Evolutionary conservation across 2,329 filamentous ascomycete genomes (phyloP).

Genomic region (Sarocladium oryzae): DNA sequence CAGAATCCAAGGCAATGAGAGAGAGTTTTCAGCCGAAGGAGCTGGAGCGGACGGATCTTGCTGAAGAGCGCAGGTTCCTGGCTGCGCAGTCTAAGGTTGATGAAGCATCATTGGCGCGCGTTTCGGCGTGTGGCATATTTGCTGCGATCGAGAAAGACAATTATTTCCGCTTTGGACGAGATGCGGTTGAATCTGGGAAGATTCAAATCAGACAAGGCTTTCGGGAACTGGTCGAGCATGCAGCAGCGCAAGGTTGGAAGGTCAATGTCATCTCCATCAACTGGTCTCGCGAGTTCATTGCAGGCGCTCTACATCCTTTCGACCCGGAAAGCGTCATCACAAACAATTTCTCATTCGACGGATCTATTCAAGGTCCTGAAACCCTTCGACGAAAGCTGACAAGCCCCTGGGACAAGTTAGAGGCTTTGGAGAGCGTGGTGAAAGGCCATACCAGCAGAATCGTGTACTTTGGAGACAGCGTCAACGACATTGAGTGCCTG

Average conservation of each 20-base stretch:
- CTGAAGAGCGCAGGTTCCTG: slow-evolving; percentile 37
- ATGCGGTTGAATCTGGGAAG: slow-evolving; percentile 25
- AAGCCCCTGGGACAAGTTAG: slow-evolving; percentile 41
- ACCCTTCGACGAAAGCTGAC: slow-evolving; percentile 20
- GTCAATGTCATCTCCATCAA: slow-evolving; percentile 45
- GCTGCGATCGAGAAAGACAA: slow-evolving; percentile 25
- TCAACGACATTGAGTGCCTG: slow-evolving; percentile 50
- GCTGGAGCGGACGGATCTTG: slow-evolving; percentile 25
- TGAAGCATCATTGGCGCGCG: slow-evolving; percentile 35
- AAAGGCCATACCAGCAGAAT: slow-evolving; percentile 16
- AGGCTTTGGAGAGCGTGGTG: slow-evolving; percentile 28
- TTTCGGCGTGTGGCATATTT: slow-evolving; percentile 40
- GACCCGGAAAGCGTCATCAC: slow-evolving; percentile 31
- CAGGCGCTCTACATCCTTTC: slow-evolving; percentile 32
- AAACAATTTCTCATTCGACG: slow-evolving; percentile 35
- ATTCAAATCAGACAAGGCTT: slow-evolving; percentile 36
- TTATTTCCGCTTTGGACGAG: slow-evolving; percentile 31
- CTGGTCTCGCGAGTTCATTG: slow-evolving; percentile 43
- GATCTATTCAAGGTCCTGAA: slow-evolving; percentile 34
- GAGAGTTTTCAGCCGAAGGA: slow-evolving; percentile 26
- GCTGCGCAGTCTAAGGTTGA: slow-evolving; percentile 38
- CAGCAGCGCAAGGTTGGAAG: slow-evolving; percentile 25
- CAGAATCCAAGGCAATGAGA: slow-evolving; percentile 33
- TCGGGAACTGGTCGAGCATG: slow-evolving; percentile 21
- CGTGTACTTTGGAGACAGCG: slow-evolving; percentile 54